Base-by-base conservation (phyloP, 2,329 filamentous ascomycete genomes). In the Ophiosphaerella herpotricha region DNA sequence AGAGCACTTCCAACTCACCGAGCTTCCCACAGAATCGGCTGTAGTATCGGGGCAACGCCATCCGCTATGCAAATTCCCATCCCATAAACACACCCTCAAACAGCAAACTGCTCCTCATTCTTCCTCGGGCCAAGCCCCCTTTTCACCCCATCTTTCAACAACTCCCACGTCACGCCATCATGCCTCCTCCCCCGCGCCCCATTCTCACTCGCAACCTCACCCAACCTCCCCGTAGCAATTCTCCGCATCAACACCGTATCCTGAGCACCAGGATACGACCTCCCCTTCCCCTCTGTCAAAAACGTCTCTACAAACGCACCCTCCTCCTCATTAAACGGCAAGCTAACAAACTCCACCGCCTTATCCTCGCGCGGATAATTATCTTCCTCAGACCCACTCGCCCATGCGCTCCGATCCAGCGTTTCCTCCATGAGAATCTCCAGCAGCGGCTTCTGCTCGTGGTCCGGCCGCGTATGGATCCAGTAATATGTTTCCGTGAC, bases 401-500 rank as follows among this genome's bases (percentile, higher is more conserved):
- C 43, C 59, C 55, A 60, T 5, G 42, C 43, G 41, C 49, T 55
- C 24, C 55, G 48, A 31, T 64, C 59, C 13, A 73, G 50, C 21
- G 63, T 68, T 48, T 67, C 51, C 43, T 67, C 72, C 4, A 93
- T 76, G 7, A 94, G 73, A 51, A 84, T 80, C 55, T 86, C 83
- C 56, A 95, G 86, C 13, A 92, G 82, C 46, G 79, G 75, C 52
- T 81, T 82, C 21, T 86, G 87, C 12, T 83, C 80, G 41, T 79
- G 72, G 9, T 85, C 81, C 9, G 87, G 81, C 53, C 88, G 82
- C 1, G 80, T 81, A 33, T 89, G 84, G 5, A 85, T 82, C 71
- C 90, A 94, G 53, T 85, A 85, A 48, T 93, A 85, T 2, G 89
- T 87, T 63, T 91, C 88, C 0, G 84, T 82, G 5, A 92, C 78